Evolutionary conservation across 2,329 filamentous ascomycete species (phyloP).

Genomic region (Phoma herbarum): DNA sequence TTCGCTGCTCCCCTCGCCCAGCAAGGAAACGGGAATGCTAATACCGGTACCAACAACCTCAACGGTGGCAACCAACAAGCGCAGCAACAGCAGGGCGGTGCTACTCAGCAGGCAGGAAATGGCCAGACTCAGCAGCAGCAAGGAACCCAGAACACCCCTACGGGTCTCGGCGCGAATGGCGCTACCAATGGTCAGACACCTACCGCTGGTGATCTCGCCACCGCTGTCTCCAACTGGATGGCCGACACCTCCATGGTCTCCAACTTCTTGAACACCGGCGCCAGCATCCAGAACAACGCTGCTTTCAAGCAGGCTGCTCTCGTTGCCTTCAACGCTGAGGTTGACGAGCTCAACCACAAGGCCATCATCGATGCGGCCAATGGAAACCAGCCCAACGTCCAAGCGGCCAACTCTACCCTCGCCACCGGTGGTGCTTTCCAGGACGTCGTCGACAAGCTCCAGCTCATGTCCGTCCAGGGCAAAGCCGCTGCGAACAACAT

Average conservation of each 20-base stretch:
- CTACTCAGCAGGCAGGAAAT: constrained; percentile 17
- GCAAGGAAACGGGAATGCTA: constrained; percentile 28
- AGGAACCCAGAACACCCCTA: constrained; percentile 18
- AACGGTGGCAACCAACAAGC: constrained; percentile 5
- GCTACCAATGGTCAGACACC: constrained; percentile 36
- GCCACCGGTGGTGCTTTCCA: constrained; percentile 50
- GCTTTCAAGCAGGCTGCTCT: constrained; percentile 49
- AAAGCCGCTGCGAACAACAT: constrained; percentile 44
- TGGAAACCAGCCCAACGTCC: constrained; percentile 38
- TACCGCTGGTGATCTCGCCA: constrained; percentile 40
- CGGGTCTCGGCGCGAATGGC: constrained; percentile 28
- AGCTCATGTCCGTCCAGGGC: constrained; percentile 48
- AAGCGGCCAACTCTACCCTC: constrained; percentile 50
- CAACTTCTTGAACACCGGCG: constrained; percentile 49
- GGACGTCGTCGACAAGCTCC: constrained; percentile 51
- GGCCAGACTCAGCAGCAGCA: constrained; percentile 21
- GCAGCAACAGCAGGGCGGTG: constrained; percentile 9
- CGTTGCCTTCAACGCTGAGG: constrained; percentile 51
- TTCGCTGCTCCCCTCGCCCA: constrained; percentile 45
- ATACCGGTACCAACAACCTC: constrained; percentile 17
- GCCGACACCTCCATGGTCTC: constrained; percentile 52
- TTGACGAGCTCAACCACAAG: constrained; percentile 52
- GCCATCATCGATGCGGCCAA: constrained; percentile 47
- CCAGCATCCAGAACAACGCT: constrained; percentile 45
- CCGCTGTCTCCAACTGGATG: constrained; percentile 50